These are phyloP conservation scores for Phytophthora crassamura DNA, from an alignment of 352 stramenopile species.

Conservation along the genomic window DNA sequence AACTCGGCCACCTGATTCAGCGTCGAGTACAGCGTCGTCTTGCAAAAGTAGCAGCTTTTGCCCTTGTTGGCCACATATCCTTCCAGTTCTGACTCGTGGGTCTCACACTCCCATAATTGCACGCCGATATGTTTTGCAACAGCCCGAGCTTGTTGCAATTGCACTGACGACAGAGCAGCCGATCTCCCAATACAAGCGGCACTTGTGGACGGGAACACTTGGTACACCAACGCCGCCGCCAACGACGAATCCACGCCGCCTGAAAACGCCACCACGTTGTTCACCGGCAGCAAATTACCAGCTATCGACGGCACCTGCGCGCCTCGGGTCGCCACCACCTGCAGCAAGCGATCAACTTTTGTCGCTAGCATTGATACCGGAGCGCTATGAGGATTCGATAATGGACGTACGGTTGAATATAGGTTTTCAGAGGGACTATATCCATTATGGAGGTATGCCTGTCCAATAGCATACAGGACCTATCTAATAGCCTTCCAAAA, in stretches of 20 bases:
- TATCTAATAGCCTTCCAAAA: too few relatives aligned
- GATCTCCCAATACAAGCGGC: slow-evolving; percentile 94
- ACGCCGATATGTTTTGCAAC: slow-evolving; percentile 92
- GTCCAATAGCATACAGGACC: neutral
- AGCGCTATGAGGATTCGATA: neutral
- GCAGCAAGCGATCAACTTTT: slow-evolving; percentile 53
- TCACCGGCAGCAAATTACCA: slow-evolving; percentile 24
- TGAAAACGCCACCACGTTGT: slow-evolving; percentile 92
- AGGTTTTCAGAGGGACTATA: too few relatives aligned
- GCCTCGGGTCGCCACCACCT: slow-evolving; percentile 43
- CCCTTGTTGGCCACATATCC: slow-evolving; percentile 95
- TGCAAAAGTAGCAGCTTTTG: slow-evolving; percentile 97
- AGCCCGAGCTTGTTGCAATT: slow-evolving; percentile 87
- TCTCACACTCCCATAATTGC: slow-evolving; percentile 87
- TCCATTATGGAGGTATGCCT: too few relatives aligned
- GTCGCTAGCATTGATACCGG: slow-evolving; percentile 35
- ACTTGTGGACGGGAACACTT: slow-evolving; percentile 76
- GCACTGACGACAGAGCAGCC: slow-evolving; percentile 84
- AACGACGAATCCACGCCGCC: slow-evolving; percentile 97
- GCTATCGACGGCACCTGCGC: neutral
- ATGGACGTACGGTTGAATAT: slow-evolving; percentile 4
- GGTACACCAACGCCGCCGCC: slow-evolving; percentile 91
- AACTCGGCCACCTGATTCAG: slow-evolving; percentile 89
- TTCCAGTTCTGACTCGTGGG: slow-evolving; percentile 80
- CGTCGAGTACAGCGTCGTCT: slow-evolving; percentile 97